Percentiles rank a stretch among this genome's conserved stretches.
Evolutionary conservation across 192 early-diverging fungal genomes (phyloP).

Genomic region (Umbelopsis ramanniana): DNA sequence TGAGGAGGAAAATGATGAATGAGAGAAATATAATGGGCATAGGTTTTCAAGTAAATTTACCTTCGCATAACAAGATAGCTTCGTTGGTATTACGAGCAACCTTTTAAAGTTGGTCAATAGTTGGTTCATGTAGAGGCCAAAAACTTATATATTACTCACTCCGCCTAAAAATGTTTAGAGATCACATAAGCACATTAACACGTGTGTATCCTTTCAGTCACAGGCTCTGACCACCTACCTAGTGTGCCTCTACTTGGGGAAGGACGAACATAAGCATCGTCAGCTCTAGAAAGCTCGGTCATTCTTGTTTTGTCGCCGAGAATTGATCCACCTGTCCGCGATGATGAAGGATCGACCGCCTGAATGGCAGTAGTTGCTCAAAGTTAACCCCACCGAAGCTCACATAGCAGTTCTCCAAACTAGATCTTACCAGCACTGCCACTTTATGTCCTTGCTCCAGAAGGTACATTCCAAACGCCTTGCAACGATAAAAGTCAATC

Average conservation of each 20-base stretch:
- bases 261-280: slow-evolving; percentile 75
- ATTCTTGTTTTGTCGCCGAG: slow-evolving; percentile 89
- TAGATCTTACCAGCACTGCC: slow-evolving; percentile 65
- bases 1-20: not conserved
- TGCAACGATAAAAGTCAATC: not conserved
- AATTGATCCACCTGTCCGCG: slow-evolving; percentile 80
- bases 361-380: slow-evolving; percentile 14
- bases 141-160: not conserved
- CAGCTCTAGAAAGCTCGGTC: slow-evolving; percentile 67
- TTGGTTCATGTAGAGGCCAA: not conserved
- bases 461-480: slow-evolving; percentile 74
- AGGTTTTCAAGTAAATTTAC: slow-evolving; percentile 31
- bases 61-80: slow-evolving; percentile 79
- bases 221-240: slow-evolving; percentile 40
- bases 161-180: not conserved
- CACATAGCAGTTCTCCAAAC: not conserved
- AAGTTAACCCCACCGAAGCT: not conserved
- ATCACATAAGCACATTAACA: not conserved
- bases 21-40: not conserved
- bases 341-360: slow-evolving; percentile 86
- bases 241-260: slow-evolving; percentile 77
- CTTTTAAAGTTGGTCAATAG: slow-evolving; percentile 12
- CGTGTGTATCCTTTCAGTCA: not conserved
- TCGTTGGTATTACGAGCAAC: slow-evolving; percentile 85
- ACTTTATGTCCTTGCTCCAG: slow-evolving; percentile 69